A percentile compares a stretch with the other conserved stretches of the same genome.
phyloP scores from a whole-genome alignment of 805 yeast genomes.

The Candida pseudofarinosa region DNA sequence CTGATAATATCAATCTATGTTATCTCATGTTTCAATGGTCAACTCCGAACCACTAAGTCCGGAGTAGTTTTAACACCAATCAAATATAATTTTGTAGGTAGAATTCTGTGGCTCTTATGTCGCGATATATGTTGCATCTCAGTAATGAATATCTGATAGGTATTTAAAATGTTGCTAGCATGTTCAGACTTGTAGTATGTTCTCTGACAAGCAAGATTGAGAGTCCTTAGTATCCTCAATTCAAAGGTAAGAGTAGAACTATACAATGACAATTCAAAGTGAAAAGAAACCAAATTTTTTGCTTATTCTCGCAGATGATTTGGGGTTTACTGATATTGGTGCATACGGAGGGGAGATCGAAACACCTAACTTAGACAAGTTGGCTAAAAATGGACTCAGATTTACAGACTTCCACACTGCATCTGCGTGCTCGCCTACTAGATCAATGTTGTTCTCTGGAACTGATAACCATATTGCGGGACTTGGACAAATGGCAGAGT shows the following conservation, averaged over 20 bases:
- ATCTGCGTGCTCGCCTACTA: conserved; percentile 61
- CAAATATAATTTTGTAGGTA: no score
- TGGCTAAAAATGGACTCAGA: conserved; percentile 44
- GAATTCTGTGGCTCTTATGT: neutral
- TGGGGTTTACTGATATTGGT: conserved; percentile 54
- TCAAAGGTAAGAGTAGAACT: no score
- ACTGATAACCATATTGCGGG: conserved; percentile 63
- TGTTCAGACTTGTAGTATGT: no score
- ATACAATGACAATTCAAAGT: conserved; percentile 17
- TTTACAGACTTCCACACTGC: conserved; percentile 62
- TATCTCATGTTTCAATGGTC: no score
- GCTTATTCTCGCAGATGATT: conserved; percentile 57
- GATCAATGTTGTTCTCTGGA: conserved; percentile 58
- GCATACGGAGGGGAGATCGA: conserved; percentile 56
- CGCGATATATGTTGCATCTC: neutral
- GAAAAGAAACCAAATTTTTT: conserved; percentile 48
- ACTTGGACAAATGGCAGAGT: conserved; percentile 55
- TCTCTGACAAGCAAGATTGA: no score
- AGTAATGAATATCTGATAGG: no score
- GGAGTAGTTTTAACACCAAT: no score
- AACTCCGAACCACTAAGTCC: no score
- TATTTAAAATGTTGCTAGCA: no score
- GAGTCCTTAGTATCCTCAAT: no score
- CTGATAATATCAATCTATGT: no score
- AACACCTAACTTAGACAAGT: conserved; percentile 47